Evolutionary conservation across 306 rosid genomes (phyloP), one percentile per base, ranked within the genome.

Genomic region (Glycyrrhiza uralensis): DNA sequence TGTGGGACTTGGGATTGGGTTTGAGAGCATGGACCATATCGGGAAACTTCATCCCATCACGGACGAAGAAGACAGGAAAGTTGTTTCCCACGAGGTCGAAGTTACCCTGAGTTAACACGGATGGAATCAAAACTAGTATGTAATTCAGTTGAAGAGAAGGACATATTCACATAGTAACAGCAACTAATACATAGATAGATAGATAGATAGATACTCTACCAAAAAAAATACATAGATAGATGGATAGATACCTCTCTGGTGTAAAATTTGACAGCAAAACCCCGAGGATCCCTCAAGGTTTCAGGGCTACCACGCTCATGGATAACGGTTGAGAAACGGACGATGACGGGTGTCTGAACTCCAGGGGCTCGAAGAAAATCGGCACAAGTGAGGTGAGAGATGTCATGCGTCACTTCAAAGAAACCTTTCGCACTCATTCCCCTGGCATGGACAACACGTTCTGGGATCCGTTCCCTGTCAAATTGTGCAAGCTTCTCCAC

Each of bases 271-370:
- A 87, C 93, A 12, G 97, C 91, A 47, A 92, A 92, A 19, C 97
- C 97, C 17, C 96, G 86, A 59, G 96, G 97, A 47, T 92, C 97
- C 71, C 96, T 87, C 67, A 92, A 26, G 55, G 96, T 84, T 80
- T 92, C 96, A 54, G 97, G 97, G 87, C 97, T 89, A 65, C 91
- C 97, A 63, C 96, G 96, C 87, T 92, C 97, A 18, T 89, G 96
- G 78, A 89, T 85, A 19, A 89, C 96, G n/a, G 97, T 89, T 39
- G 96, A 92, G 83, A 92, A 92, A 56, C 96, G 96, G 23, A 87
- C 90, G 74, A 92, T 87, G 55, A 89, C 80, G 14, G 97, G 96
- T 0, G 97, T 92, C 84, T 92, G 93, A 64, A 87, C 96, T 41
- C 97, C 97, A n/a, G 96, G 96, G 29, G 93, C 93, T 14, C 93